phyloP scores from a whole-genome alignment of 257 asterid genomes.

The Nicotiana otophora region DNA sequence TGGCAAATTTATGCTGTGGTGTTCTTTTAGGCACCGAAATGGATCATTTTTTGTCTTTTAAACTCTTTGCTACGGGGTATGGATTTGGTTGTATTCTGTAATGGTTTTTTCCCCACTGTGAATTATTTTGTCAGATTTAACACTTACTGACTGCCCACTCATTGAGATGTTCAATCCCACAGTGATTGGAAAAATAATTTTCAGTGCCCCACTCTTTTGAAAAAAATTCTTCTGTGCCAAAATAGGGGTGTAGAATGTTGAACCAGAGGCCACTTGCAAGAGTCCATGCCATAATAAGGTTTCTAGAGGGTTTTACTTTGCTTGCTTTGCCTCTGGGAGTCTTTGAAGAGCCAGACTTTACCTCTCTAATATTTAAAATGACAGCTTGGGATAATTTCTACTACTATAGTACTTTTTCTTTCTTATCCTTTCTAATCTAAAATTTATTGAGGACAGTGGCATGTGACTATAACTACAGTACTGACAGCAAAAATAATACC shows the following conservation, averaged over 20 bases:
- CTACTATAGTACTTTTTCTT: not conserved
- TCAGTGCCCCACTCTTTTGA: constrained; percentile 22
- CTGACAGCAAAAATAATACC: not conserved
- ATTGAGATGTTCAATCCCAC: constrained; percentile 26
- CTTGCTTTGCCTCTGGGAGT: constrained; percentile 12
- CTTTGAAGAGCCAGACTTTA: constrained; percentile 2
- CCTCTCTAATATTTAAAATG: constrained; percentile 5
- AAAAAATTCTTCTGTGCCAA: constrained; percentile 14
- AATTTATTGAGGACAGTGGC: not conserved
- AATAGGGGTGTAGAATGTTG: constrained; percentile 3
- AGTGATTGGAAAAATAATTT: constrained; percentile 33
- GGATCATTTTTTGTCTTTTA: not conserved
- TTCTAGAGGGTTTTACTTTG: constrained; percentile 19
- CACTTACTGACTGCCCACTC: not conserved
- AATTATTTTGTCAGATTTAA: not conserved
- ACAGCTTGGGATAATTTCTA: not conserved
- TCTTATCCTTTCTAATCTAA: not conserved
- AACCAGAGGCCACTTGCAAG: constrained; percentile 21
- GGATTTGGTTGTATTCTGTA: not conserved
- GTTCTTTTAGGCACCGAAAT: not conserved
- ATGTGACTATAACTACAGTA: not conserved
- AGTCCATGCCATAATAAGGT: constrained; percentile 12
- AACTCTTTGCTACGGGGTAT: not conserved
- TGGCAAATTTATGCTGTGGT: not conserved
- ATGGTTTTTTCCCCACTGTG: not conserved